Evolutionary conservation across 202 grass and related monocot species (phyloP).

Genomic region (Brachypodium distachyon): DNA sequence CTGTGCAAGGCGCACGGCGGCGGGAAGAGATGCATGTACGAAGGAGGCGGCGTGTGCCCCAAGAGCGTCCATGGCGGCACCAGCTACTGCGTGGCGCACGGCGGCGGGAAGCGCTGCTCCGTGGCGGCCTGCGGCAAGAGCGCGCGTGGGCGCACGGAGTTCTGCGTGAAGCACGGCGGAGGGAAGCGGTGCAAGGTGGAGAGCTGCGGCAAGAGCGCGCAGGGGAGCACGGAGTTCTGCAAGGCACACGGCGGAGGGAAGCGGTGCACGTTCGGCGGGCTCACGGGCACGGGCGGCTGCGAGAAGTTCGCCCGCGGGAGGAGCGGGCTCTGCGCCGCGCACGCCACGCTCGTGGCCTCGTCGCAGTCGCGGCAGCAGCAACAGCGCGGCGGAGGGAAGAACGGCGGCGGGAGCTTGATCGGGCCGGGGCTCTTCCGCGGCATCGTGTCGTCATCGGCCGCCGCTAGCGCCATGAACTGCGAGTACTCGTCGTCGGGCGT

Average conservation of each 20-base stretch:
- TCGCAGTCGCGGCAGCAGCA: conserved; percentile 26
- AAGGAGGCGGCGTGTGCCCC: conserved; percentile 77
- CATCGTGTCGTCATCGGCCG: conserved; percentile 37
- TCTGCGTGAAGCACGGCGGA: conserved; percentile 87
- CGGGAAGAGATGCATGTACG: conserved; percentile 79
- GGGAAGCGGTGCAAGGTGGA: conserved; percentile 74
- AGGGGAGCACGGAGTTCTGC: conserved; percentile 89
- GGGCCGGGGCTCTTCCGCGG: conserved; percentile 68
- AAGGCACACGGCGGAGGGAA: conserved; percentile 97
- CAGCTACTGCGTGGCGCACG: conserved; percentile 87
- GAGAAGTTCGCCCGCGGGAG: conserved; percentile 92
- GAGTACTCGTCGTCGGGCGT: conserved; percentile 60
- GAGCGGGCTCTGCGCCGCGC: conserved; percentile 89
- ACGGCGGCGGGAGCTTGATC: conserved; percentile 40
- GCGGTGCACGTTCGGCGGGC: conserved; percentile 50
- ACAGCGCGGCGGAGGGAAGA: not conserved
- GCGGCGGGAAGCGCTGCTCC: conserved; percentile 85
- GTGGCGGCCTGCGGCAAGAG: conserved; percentile 71
- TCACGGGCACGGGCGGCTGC: too few relatives aligned
- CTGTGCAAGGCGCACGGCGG: conserved; percentile 95
- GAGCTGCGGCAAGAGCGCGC: conserved; percentile 77
- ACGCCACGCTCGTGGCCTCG: conserved; percentile 56
- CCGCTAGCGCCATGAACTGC: conserved; percentile 23
- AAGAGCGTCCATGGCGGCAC: conserved; percentile 96
- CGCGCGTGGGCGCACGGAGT: conserved; percentile 83